These are phyloP conservation scores for Prunus mongolica DNA, from an alignment of 306 rosid genomes.

Conservation along the genomic window DNA sequence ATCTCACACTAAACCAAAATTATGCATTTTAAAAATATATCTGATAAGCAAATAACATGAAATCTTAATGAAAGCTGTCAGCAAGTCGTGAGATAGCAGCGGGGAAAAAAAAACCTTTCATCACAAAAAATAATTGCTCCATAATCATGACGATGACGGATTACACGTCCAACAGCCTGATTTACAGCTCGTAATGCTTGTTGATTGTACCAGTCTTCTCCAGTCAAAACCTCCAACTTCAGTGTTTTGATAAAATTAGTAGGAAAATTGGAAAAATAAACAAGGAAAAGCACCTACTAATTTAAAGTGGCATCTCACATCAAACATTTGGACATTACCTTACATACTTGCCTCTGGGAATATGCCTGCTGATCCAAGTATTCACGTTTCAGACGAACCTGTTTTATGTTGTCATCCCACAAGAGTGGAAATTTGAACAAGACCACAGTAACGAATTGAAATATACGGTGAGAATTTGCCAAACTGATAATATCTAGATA, in stretches of 20 bases:
- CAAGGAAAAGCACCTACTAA: not conserved
- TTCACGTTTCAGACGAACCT: constrained; percentile 94
- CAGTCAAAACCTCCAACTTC: constrained; percentile 51
- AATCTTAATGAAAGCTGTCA: not conserved
- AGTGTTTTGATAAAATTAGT: constrained; percentile 7
- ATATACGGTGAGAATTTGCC: not conserved
- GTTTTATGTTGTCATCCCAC: constrained; percentile 26
- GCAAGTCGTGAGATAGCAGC: not conserved
- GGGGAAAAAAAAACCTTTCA: constrained; percentile 60
- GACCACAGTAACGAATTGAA: not conserved
- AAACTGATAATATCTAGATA: not conserved
- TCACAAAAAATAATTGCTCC: constrained; percentile 93
- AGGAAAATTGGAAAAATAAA: not conserved
- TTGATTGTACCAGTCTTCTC: constrained; percentile 95
- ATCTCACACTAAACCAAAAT: not conserved
- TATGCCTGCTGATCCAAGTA: constrained; percentile 67
- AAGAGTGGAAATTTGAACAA: constrained; percentile 10
- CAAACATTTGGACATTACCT: constrained; percentile 43
- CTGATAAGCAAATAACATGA: not conserved
- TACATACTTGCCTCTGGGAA: constrained; percentile 35
- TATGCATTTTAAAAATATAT: not conserved
- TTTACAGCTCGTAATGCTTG: constrained; percentile 96
- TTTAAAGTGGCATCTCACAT: constrained; percentile 3
- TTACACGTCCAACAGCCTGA: constrained; percentile 97
- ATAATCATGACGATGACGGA: constrained; percentile 94